These are phyloP conservation scores for Ophiostoma ips DNA, from an alignment of 2,329 filamentous ascomycete genomes.

Conservation along the genomic window DNA sequence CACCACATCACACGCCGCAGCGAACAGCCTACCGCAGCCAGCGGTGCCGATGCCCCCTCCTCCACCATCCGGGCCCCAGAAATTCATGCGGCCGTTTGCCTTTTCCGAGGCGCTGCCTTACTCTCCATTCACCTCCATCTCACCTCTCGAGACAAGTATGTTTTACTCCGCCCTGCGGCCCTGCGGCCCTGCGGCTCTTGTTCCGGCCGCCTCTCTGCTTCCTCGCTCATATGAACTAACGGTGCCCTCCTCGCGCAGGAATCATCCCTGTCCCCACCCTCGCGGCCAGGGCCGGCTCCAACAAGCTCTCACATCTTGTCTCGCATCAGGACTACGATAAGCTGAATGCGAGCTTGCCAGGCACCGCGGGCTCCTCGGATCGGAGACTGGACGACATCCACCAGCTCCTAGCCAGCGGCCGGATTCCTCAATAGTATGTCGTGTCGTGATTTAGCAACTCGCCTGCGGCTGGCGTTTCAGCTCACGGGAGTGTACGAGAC, in stretches of 20 bases:
- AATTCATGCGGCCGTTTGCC: constrained; percentile 35
- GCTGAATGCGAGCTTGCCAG: constrained; percentile 53
- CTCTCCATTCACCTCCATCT: constrained; percentile 66
- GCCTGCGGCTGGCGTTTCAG: too few species aligned
- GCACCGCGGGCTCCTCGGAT: constrained; percentile 24
- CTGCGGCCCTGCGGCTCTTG: too few species aligned
- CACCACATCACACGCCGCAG: background rate
- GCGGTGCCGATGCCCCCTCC: constrained; percentile 6
- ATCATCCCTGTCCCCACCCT: constrained; percentile 52
- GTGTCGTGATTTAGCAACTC: background rate
- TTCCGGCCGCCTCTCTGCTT: constrained; percentile 3
- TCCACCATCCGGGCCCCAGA: constrained; percentile 7
- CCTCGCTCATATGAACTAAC: constrained; percentile 1
- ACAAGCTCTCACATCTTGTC: constrained; percentile 37
- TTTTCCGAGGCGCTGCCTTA: constrained; percentile 69
- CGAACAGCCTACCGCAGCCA: constrained; percentile 2
- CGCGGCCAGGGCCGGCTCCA: constrained; percentile 39
- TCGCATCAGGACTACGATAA: constrained; percentile 44
- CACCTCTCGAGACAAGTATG: constrained; percentile 63
- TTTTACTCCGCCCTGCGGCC: constrained; percentile 7
- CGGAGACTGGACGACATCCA: constrained; percentile 62
- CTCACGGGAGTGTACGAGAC: background rate
- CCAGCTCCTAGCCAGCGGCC: constrained; percentile 50
- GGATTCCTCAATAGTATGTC: constrained; percentile 54
- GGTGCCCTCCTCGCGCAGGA: constrained; percentile 28